Evolutionary conservation across 805 yeast genomes (phyloP), one percentile per base, ranked within the genome.

Genomic region (Candida chauliodis): DNA sequence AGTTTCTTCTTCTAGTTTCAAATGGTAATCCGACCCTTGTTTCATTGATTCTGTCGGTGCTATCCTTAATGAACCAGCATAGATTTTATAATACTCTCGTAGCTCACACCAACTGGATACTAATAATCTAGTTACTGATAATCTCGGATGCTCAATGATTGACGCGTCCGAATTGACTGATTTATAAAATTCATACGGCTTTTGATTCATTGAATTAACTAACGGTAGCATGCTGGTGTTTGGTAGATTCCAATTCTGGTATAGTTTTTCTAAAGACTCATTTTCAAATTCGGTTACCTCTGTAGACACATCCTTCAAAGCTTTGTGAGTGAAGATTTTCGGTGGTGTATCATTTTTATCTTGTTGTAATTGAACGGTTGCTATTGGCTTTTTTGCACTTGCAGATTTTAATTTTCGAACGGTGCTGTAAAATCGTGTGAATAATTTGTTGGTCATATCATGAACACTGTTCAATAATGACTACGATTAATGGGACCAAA

Each of bases 91-190:
- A 42, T 72, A 67, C 14, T 62, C 67, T 28, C 78, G 60, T 32
- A 84, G 58, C 55, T 84, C 91, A 62, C 93, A 84, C 85, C 88
- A 84, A 11, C 69, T 57, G 22, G 73, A 66, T 0, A 82, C 75
- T 8, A 81, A 56, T 7, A 84, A 53, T 38, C 69, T 73, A 0
- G 90, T 81, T 3, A 83, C 88, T 1, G 79, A 73, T 11, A 79
- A 52, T 28, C 84, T 51, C 13, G 69, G 69, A 11, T 36, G 33
- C 1, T 25, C 19, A 0, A 53, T 25, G 30, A 54, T 55, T 10
- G 66, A 57, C 1, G 17, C 11, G 22, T 58, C 55, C 2, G 44
- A 36, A 43, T 63, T 63, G 18, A 41, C 17, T 1, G 44, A 45
- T 1, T 63, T 55, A 31, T 52, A 57, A 40, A 46, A 60, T 32